These are phyloP conservation scores for Scheffersomyces titani DNA, from an alignment of 1,139 yeast species.

Conservation along the genomic window DNA sequence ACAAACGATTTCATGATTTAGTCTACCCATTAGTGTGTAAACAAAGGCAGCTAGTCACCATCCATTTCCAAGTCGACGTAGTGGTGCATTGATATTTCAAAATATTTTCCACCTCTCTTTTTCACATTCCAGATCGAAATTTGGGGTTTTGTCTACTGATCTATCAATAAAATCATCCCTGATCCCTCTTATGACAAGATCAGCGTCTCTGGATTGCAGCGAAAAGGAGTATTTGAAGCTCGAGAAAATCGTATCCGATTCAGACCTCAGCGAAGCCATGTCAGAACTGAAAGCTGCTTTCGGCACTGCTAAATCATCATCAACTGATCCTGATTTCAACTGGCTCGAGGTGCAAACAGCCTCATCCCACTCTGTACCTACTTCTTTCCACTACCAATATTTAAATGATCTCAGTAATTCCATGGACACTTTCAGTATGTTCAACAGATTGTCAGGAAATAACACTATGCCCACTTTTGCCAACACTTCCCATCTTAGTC, in stretches of 20 bases:
- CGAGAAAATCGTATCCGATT: conserved; percentile 1
- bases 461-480: conserved; percentile 18
- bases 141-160: not conserved
- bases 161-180: not conserved
- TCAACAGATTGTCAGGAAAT: conserved; percentile 15
- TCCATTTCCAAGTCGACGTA: not conserved
- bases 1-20: not conserved
- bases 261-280: conserved; percentile 4
- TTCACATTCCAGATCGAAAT: not conserved
- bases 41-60: not conserved
- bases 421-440: conserved; percentile 33
- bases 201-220: not conserved
- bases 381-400: conserved; percentile 37
- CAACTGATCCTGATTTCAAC: conserved; percentile 6
- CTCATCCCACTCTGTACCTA: conserved; percentile 32
- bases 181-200: not conserved
- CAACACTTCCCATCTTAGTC: conserved; percentile 23
- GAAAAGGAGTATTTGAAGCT: not conserved
- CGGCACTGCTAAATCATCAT: conserved; percentile 4
- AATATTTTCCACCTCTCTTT: not conserved
- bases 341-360: conserved; percentile 34
- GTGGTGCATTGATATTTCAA: not conserved
- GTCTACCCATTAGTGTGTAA: not conserved
- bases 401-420: conserved; percentile 27
- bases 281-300: conserved; percentile 2